Evolutionary conservation across 345 rosid species (phyloP).

Genomic region (Aethionema arabicum): DNA sequence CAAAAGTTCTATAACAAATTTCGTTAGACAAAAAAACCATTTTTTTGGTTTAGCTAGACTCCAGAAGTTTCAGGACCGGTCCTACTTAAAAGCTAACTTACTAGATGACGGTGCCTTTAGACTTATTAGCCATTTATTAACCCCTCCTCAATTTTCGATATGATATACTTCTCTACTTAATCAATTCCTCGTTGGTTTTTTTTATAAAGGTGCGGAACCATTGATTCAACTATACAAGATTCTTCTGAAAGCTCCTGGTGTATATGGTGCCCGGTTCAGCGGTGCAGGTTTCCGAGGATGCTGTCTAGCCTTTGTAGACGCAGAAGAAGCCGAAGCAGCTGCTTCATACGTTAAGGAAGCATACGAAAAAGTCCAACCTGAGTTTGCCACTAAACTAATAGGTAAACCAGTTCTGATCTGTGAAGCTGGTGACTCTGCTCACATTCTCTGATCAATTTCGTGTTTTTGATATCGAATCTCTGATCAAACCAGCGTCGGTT

Average conservation of each 20-base stretch:
- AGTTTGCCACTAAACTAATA: conserved; percentile 50
- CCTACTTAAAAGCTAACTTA: no score
- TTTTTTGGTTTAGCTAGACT: no score
- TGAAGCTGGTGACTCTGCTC: conserved; percentile 73
- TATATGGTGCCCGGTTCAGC: conserved; percentile 81
- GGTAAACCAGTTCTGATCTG: conserved; percentile 57
- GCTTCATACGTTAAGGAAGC: conserved; percentile 59
- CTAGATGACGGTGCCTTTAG: no score
- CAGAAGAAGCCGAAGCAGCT: conserved; percentile 59
- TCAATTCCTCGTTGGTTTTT: background rate
- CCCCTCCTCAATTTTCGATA: no score
- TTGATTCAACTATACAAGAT: conserved; percentile 72
- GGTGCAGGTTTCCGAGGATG: conserved; percentile 97
- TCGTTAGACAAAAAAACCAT: no score
- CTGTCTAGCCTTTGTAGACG: conserved; percentile 74
- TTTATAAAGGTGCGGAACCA: conserved; percentile 67
- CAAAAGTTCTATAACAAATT: no score
- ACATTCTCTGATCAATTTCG: conserved; percentile 44
- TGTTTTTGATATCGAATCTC: background rate
- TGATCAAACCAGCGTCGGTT: background rate
- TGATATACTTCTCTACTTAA: background rate
- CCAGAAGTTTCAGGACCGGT: no score
- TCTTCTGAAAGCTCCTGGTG: conserved; percentile 72
- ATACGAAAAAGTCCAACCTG: conserved; percentile 64
- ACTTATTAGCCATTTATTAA: no score